These are phyloP conservation scores for Linnemannia schmuckeri DNA, from an alignment of 192 early-diverging fungal species.

Conservation along the genomic window DNA sequence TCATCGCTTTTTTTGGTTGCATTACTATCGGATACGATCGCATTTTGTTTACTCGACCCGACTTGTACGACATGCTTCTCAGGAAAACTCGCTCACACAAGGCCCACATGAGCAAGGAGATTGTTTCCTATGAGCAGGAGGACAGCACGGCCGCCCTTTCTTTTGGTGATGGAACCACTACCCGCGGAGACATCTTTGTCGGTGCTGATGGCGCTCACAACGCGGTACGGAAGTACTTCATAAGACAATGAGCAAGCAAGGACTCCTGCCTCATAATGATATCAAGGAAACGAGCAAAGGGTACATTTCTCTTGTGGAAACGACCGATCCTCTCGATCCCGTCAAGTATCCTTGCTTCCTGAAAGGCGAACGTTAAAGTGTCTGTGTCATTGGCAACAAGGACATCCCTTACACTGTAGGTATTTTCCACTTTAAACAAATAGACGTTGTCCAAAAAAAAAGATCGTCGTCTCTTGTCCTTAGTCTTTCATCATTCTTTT, in stretches of 20 bases:
- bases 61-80: background rate
- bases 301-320: slow-evolving; percentile 9
- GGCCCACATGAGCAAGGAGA: background rate
- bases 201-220: background rate
- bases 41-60: background rate
- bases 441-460: background rate
- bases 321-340: background rate
- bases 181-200: background rate
- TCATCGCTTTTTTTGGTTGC: background rate
- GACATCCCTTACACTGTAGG: background rate
- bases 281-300: background rate
- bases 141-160: background rate
- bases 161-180: background rate
- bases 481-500: too few relatives aligned
- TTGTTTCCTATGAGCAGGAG: background rate
- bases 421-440: background rate
- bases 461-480: too few relatives aligned
- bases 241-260: slow-evolving; percentile 2
- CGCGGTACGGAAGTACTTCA: slow-evolving; percentile 5
- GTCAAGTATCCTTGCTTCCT: background rate
- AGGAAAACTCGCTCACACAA: background rate
- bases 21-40: background rate
- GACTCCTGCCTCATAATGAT: background rate
- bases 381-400: background rate
- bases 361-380: background rate